A percentile compares a stretch with the other conserved stretches of the same genome.
These are phyloP conservation scores for Aspergillus hortae DNA, from an alignment of 2,329 filamentous ascomycete species.

Conservation along the genomic window DNA sequence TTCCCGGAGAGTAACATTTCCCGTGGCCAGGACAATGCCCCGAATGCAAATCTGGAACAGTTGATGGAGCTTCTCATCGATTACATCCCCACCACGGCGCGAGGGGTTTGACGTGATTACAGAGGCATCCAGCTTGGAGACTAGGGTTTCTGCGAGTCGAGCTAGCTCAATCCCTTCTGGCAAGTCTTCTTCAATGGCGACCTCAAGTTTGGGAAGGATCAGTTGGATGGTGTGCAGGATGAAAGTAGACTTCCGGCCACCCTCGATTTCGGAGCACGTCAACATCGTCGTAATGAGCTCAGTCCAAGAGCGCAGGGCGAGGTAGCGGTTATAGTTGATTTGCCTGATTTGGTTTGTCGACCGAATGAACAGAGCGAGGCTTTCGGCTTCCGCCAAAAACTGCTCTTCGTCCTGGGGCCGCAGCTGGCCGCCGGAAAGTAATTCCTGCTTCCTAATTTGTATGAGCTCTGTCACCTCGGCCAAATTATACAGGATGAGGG, in stretches of 20 bases:
- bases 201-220: conserved; percentile 82
- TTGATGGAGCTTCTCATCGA: conserved; percentile 85
- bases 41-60: conserved; percentile 83
- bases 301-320: conserved; percentile 77
- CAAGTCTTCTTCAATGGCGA: conserved; percentile 65
- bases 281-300: conserved; percentile 81
- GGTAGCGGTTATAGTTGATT: conserved; percentile 50
- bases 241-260: conserved; percentile 68
- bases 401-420: conserved; percentile 41
- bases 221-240: conserved; percentile 83
- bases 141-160: conserved; percentile 67
- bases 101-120: conserved; percentile 39
- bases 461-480: conserved; percentile 71
- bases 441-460: conserved; percentile 45
- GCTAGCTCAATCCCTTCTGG: conserved; percentile 72
- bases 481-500: conserved; percentile 60
- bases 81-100: conserved; percentile 59
- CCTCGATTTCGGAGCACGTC: conserved; percentile 74
- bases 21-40: conserved; percentile 71
- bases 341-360: conserved; percentile 39
- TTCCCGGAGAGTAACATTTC: conserved; percentile 69
- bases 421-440: conserved; percentile 43
- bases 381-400: conserved; percentile 37
- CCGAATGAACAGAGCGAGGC: conserved; percentile 35
- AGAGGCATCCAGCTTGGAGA: conserved; percentile 39